phyloP scores from a whole-genome alignment of 2,329 filamentous ascomycete genomes.

The Alternaria arbusti region DNA sequence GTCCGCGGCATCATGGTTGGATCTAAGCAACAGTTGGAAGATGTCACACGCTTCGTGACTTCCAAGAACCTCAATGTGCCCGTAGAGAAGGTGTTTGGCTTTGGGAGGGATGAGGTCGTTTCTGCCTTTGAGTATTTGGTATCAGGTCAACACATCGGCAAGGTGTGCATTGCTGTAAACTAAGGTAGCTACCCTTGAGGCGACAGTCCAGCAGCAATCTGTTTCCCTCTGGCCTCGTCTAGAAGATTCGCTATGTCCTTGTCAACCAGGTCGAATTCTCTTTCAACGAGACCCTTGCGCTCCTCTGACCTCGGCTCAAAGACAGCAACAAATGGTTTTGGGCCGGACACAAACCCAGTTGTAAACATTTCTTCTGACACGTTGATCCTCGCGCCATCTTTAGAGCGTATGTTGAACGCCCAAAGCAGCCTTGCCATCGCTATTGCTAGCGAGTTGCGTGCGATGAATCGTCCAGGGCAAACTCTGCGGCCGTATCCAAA shows the following conservation, averaged over 20 bases:
- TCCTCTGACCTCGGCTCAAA: background rate
- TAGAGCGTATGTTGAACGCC: constrained; percentile 54
- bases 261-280: background rate
- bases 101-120: constrained; percentile 38
- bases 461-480: constrained; percentile 46
- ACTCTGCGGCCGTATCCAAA: constrained; percentile 61
- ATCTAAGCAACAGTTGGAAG: constrained; percentile 58
- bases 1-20: constrained; percentile 64
- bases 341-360: constrained; percentile 26
- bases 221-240: background rate
- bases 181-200: background rate
- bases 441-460: constrained; percentile 26
- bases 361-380: constrained; percentile 33
- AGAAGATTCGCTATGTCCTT: background rate
- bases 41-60: constrained; percentile 41
- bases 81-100: constrained; percentile 42
- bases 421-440: constrained; percentile 49
- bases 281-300: background rate
- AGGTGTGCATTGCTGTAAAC: constrained; percentile 19
- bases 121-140: constrained; percentile 43
- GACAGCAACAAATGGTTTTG: constrained; percentile 23
- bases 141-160: constrained; percentile 42
- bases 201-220: background rate
- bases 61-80: constrained; percentile 33
- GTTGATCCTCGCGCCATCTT: background rate